Conservation (phyloP, 108 stramenopile species). For the Conticribra guillardii region DNA sequence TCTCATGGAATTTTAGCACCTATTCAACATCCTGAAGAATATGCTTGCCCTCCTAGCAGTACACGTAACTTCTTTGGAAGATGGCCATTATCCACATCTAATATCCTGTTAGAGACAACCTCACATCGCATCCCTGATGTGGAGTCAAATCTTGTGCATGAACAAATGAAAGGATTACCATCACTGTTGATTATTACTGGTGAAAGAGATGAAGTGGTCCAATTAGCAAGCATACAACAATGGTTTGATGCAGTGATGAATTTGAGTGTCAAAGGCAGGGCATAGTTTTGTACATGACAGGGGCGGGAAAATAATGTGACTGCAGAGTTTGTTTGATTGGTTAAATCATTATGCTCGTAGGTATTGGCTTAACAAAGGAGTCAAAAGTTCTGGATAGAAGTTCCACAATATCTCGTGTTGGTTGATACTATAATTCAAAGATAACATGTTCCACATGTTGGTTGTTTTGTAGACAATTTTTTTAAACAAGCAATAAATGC, state of each 20-base stretch:
- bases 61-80: conserved; percentile 55
- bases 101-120: conserved; percentile 59
- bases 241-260: conserved; percentile 36
- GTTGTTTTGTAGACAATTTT: no score
- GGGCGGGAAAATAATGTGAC: not conserved
- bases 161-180: conserved; percentile 4
- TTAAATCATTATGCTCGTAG: not conserved
- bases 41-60: conserved; percentile 51
- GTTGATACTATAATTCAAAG: no score
- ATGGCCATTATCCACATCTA: conserved; percentile 64
- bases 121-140: conserved; percentile 47
- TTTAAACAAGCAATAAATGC: no score
- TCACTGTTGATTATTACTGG: conserved; percentile 46
- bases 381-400: no score
- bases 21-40: conserved; percentile 50
- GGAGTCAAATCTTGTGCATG: not conserved
- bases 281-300: conserved; percentile 36
- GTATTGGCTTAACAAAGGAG: no score
- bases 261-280: conserved; percentile 29
- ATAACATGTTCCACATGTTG: no score
- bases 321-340: conserved; percentile 3
- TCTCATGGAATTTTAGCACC: conserved; percentile 49
- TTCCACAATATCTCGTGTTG: no score
- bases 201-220: conserved; percentile 34
- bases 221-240: conserved; percentile 3